These are phyloP conservation scores for Trichoderma gamsii DNA, from an alignment of 495 filamentous ascomycete species.

Conservation along the genomic window DNA sequence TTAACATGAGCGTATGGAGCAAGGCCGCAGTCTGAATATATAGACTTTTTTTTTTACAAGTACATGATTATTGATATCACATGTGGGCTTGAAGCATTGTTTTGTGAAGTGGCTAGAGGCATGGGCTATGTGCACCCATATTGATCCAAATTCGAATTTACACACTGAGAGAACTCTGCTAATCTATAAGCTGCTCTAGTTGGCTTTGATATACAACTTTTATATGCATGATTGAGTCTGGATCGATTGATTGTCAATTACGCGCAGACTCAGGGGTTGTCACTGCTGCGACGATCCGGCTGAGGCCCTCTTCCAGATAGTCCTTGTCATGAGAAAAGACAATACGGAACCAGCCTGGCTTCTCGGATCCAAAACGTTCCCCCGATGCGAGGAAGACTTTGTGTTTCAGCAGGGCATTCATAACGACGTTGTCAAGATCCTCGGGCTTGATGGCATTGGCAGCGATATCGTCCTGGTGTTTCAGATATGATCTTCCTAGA, in stretches of 20 bases:
- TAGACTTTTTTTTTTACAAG: neutral
- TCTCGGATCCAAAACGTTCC: slow-evolving; percentile 37
- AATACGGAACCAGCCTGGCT: slow-evolving; percentile 48
- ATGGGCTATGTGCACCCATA: no score
- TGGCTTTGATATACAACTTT: no score
- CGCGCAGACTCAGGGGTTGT: neutral
- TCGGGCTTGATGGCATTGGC: slow-evolving; percentile 6
- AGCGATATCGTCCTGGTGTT: neutral
- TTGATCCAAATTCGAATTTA: no score
- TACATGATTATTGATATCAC: neutral
- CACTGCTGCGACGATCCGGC: neutral
- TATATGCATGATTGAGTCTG: no score
- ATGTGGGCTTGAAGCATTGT: neutral
- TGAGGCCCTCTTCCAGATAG: slow-evolving; percentile 7
- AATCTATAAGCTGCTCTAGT: no score
- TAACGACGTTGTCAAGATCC: slow-evolving; percentile 25
- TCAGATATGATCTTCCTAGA: slow-evolving; percentile 24
- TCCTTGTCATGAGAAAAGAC: slow-evolving; percentile 31
- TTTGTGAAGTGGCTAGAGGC: no score
- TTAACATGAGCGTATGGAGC: slow-evolving; percentile 10
- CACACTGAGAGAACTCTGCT: no score
- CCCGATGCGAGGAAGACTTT: slow-evolving; percentile 43
- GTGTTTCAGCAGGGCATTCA: slow-evolving; percentile 30
- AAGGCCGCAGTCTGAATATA: slow-evolving; percentile 7
- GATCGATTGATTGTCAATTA: neutral